A percentile compares a stretch with the other conserved stretches of the same genome.
These are phyloP conservation scores for Astraeus odoratus DNA, from an alignment of 768 basidiomycete genomes.

Conservation along the genomic window DNA sequence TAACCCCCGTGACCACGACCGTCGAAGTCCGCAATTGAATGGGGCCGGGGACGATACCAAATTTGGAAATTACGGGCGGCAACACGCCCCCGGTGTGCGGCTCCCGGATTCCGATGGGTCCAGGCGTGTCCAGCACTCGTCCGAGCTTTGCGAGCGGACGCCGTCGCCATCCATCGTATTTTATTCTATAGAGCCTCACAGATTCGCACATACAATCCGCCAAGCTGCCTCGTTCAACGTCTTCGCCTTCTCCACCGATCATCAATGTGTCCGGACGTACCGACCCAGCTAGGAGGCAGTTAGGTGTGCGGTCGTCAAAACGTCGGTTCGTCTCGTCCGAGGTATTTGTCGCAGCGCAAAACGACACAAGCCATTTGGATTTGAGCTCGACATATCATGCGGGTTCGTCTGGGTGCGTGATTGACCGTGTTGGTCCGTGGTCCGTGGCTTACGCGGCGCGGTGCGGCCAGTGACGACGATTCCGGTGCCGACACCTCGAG, in stretches of 20 bases:
- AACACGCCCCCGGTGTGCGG: neutral
- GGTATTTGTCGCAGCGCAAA: slow-evolving; percentile 11
- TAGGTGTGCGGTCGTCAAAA: slow-evolving; percentile 21
- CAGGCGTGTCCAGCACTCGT: no score
- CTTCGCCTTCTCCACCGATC: slow-evolving; percentile 69
- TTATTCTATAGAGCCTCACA: neutral
- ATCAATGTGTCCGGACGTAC: slow-evolving; percentile 46
- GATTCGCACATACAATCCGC: slow-evolving; percentile 10
- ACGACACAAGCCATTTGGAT: slow-evolving; percentile 37
- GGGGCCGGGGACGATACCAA: neutral
- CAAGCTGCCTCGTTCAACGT: slow-evolving; percentile 76
- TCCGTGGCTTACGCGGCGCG: slow-evolving; percentile 18
- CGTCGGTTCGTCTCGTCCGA: slow-evolving; percentile 22
- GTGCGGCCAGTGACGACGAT: slow-evolving; percentile 33
- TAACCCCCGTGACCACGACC: slow-evolving; percentile 3
- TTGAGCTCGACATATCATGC: slow-evolving; percentile 88
- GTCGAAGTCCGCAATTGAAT: no score
- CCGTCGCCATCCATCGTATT: neutral
- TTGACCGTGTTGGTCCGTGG: neutral
- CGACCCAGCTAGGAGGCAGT: slow-evolving; percentile 38
- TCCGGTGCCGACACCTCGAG: slow-evolving; percentile 47
- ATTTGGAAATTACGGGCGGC: slow-evolving; percentile 6
- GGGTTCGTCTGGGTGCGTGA: slow-evolving; percentile 67
- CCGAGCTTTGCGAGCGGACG: no score
- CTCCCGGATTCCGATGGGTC: no score